phyloP scores from a whole-genome alignment of 345 rosid species.

The Aethionema arabicum region DNA sequence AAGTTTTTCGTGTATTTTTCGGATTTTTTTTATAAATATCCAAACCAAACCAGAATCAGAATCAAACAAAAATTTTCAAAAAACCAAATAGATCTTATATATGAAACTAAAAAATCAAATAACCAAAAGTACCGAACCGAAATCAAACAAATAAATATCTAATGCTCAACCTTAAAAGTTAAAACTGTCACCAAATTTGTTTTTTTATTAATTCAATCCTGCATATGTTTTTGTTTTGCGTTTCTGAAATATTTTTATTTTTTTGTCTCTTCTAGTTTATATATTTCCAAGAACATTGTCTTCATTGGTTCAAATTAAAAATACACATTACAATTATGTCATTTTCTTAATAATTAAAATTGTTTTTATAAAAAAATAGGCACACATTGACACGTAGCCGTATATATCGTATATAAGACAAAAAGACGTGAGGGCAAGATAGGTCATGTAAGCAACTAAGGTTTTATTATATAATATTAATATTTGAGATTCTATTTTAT shows the following conservation, averaged over 20 bases:
- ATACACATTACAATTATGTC: too few relatives aligned
- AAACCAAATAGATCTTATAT: too few relatives aligned
- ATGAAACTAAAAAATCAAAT: too few relatives aligned
- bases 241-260: not conserved
- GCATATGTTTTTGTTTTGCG: not conserved
- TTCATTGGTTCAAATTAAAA: constrained; percentile 3
- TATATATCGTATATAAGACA: not conserved
- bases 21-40: too few relatives aligned
- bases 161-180: too few relatives aligned
- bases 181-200: too few relatives aligned
- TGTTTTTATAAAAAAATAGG: not conserved
- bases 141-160: too few relatives aligned
- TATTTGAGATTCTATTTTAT: not conserved
- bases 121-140: too few relatives aligned
- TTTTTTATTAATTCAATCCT: too few relatives aligned
- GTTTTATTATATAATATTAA: not conserved
- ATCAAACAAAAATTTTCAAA: too few relatives aligned
- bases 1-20: too few relatives aligned
- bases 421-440: constrained; percentile 28
- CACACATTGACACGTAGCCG: not conserved
- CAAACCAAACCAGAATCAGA: too few relatives aligned
- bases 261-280: constrained; percentile 6
- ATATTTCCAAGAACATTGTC: not conserved
- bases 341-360: not conserved
- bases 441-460: constrained; percentile 23